Evolutionary conservation across 73 alveolate genomes (phyloP), one percentile per base, ranked within the genome.

Genomic region (Durusdinium trenchii): DNA sequence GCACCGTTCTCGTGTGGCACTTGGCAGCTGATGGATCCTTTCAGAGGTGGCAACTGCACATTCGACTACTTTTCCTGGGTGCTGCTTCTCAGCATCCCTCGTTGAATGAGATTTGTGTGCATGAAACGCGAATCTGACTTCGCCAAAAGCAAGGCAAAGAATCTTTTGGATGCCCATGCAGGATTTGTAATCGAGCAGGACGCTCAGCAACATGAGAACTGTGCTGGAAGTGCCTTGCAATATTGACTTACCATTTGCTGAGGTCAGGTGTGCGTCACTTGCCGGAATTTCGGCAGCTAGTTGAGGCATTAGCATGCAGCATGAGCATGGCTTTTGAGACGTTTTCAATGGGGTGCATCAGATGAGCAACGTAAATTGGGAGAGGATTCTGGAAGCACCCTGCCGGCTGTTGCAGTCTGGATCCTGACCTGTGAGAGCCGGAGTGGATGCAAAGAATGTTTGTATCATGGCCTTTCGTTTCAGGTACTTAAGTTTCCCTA

Each of bases 21-120:
- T n/a, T n/a, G n/a, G n/a, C n/a, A n/a, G n/a, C n/a, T n/a, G n/a
- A n/a, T n/a, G n/a, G 73, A 60, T 32, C 18, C 30, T 32, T 23
- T 32, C n/a, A 60, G 69, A 89, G 96, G 96, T 52, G 96, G 96
- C 69, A 89, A 89, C 86, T 89, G 96, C 96, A 89, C 96, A 50
- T 43, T 89, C 35, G 96, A 89, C 50, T 89, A 89, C 69, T 89
- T 89, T 26, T 89, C 96, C 47, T 89, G 96, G 96, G 96, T 40
- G n/a, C 5, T 46, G 87, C 14, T 40, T 6, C 30, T 40, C 20
- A 9, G 61, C 62, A 45, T 7, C 16, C 7, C 45, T 2, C n/a
- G 30, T 60, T 23, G 73, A 32, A 60, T 60, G 73, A 2, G n/a
- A 60, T 23, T 60, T 23, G 30, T 60, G 18, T 60, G 18, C n/a